Percentiles rank a stretch among this genome's conserved stretches.
Evolutionary conservation across 805 yeast species (phyloP).

Genomic region (Kurtzmaniella cleridarum): DNA sequence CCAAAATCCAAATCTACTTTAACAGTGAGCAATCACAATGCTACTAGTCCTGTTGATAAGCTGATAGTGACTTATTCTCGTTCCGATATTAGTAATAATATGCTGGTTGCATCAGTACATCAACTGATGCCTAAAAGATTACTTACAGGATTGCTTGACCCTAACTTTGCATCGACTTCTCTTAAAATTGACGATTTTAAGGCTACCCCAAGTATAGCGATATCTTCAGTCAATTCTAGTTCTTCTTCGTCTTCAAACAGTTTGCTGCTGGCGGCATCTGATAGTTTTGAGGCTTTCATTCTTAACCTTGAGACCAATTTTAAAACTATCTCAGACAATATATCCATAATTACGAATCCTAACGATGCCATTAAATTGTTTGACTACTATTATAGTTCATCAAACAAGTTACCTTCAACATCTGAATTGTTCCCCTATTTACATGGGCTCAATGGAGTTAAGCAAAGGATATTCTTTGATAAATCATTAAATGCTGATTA

Average conservation of each 20-base stretch:
- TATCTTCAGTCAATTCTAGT: not conserved
- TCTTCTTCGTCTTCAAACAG: slow-evolving; percentile 2
- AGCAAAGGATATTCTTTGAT: slow-evolving; percentile 24
- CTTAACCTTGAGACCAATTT: not conserved
- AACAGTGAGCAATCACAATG: slow-evolving; percentile 3
- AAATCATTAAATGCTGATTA: slow-evolving; percentile 8
- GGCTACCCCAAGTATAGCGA: not conserved
- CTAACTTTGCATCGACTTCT: not conserved
- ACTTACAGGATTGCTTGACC: not conserved
- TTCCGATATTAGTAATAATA: not conserved
- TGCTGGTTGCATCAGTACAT: slow-evolving; percentile 14
- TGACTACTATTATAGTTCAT: not conserved
- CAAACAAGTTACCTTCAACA: slow-evolving; percentile 10
- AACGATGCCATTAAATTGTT: not conserved
- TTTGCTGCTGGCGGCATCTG: slow-evolving; percentile 2
- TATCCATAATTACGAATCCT: not conserved
- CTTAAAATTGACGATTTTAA: no score
- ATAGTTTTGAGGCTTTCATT: not conserved
- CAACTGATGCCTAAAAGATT: slow-evolving; percentile 1
- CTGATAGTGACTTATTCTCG: not conserved
- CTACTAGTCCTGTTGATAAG: not conserved
- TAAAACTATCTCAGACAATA: not conserved
- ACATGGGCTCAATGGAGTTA: slow-evolving; percentile 23
- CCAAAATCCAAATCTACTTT: slow-evolving; percentile 4
- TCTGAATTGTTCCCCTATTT: slow-evolving; percentile 27